phyloP scores from a whole-genome alignment of 2,329 filamentous ascomycete genomes.

The Scleromitrula shiraiana region DNA sequence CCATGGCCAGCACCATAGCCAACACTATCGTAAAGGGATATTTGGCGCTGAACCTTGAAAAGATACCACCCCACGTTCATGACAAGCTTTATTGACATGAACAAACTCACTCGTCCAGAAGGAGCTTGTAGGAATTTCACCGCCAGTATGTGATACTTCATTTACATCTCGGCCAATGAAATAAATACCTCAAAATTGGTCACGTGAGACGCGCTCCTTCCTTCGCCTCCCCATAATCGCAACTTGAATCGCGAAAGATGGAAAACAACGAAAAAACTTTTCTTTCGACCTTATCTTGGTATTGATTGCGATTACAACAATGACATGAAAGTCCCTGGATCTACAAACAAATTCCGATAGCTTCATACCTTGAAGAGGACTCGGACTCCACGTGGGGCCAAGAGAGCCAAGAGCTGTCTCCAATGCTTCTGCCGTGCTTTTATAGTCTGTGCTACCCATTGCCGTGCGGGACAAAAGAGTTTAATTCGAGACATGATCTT shows the following conservation, averaged over 20 bases:
- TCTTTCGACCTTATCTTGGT: background rate
- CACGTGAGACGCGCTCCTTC: background rate
- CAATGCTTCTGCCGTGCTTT: background rate
- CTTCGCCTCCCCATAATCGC: too few relatives aligned
- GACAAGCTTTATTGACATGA: background rate
- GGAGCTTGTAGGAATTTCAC: conserved; percentile 1
- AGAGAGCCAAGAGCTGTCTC: background rate
- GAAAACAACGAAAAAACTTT: too few relatives aligned
- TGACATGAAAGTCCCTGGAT: background rate
- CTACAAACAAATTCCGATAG: background rate
- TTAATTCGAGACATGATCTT: background rate
- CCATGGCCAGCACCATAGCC: background rate
- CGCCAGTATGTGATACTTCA: background rate
- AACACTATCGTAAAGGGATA: background rate
- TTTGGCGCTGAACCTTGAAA: background rate
- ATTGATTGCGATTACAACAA: background rate
- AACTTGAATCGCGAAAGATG: too few relatives aligned
- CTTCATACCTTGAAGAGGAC: too few relatives aligned
- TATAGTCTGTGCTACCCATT: background rate
- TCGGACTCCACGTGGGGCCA: background rate
- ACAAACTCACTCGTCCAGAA: background rate
- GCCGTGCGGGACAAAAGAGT: background rate
- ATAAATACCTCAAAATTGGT: conserved; percentile 10
- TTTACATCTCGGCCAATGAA: conserved; percentile 3
- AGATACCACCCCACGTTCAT: background rate